Evolutionary conservation across 116 monocot genomes (phyloP).

Genomic region (Iris pallida): DNA sequence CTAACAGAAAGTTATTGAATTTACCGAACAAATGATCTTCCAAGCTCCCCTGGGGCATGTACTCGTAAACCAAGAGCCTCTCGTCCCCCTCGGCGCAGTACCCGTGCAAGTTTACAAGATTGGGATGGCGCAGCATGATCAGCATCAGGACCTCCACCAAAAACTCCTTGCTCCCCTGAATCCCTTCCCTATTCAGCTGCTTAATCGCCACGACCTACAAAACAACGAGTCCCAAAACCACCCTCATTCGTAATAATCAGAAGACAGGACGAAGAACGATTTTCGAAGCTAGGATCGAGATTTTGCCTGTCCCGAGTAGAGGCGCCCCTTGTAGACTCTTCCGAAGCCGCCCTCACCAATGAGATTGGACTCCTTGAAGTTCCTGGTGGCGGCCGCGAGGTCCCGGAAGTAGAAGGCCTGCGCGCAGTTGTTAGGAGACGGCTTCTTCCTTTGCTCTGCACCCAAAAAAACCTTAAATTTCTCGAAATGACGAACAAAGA

Average conservation of each 20-base stretch:
- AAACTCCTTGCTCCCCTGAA: slow-evolving; percentile 46
- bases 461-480: neutral
- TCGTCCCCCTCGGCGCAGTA: slow-evolving; percentile 47
- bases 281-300: no score
- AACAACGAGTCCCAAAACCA: neutral
- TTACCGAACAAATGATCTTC: slow-evolving; percentile 44
- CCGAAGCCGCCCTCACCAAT: slow-evolving; percentile 73
- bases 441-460: slow-evolving; percentile 17
- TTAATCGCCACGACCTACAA: slow-evolving; percentile 39
- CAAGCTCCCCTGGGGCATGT: slow-evolving; percentile 51
- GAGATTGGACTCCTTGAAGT: slow-evolving; percentile 37
- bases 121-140: slow-evolving; percentile 25
- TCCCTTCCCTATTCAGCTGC: slow-evolving; percentile 33
- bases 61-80: slow-evolving; percentile 47
- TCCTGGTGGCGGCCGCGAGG: slow-evolving; percentile 40
- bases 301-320: slow-evolving; percentile 36
- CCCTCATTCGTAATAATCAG: no score
- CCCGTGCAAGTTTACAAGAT: slow-evolving; percentile 44
- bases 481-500: neutral
- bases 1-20: no score
- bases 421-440: slow-evolving; percentile 8
- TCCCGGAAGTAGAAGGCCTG: slow-evolving; percentile 36
- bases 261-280: no score
- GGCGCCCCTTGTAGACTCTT: slow-evolving; percentile 47
- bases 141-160: slow-evolving; percentile 51